Conservation (phyloP, 2,329 filamentous ascomycete genomes). For the Neoarthrinium moseri region DNA sequence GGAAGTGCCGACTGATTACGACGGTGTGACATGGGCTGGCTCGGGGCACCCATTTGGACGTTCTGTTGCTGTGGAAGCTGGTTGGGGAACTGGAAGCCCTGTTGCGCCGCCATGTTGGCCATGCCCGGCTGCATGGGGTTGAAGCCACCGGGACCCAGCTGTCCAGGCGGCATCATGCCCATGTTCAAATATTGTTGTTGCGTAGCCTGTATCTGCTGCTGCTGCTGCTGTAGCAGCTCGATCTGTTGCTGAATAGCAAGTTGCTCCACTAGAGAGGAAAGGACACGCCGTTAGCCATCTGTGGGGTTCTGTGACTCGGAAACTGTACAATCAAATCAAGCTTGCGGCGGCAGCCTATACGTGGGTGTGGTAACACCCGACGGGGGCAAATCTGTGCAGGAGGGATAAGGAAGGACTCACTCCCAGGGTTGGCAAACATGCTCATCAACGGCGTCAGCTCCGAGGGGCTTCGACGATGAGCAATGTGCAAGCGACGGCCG, state of each 20-base stretch:
- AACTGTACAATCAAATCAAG: constrained; percentile 1
- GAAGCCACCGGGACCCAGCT: constrained; percentile 73
- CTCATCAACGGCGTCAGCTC: constrained; percentile 97
- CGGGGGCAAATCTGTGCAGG: not conserved
- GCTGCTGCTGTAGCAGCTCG: constrained; percentile 93
- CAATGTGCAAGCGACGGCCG: constrained; percentile 92
- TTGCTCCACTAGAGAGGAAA: constrained; percentile 74
- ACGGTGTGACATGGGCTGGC: constrained; percentile 82
- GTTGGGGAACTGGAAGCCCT: constrained; percentile 86
- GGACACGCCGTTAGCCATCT: not conserved
- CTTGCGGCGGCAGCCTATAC: no score
- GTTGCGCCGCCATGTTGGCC: constrained; percentile 72
- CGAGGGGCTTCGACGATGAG: constrained; percentile 93
- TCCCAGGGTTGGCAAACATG: constrained; percentile 70
- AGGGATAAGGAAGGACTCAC: constrained; percentile 45
- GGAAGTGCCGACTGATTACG: constrained; percentile 97
- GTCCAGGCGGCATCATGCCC: constrained; percentile 87
- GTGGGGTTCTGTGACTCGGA: no score
- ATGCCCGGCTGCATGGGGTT: constrained; percentile 79
- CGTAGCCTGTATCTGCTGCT: constrained; percentile 94
- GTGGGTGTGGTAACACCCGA: no score
- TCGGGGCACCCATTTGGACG: constrained; percentile 71
- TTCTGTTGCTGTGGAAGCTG: constrained; percentile 70
- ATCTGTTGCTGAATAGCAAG: constrained; percentile 97
- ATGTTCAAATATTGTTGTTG: constrained; percentile 98